These are phyloP conservation scores for Eucalyptus pumila DNA, from an alignment of 345 rosid genomes.

Conservation along the genomic window DNA sequence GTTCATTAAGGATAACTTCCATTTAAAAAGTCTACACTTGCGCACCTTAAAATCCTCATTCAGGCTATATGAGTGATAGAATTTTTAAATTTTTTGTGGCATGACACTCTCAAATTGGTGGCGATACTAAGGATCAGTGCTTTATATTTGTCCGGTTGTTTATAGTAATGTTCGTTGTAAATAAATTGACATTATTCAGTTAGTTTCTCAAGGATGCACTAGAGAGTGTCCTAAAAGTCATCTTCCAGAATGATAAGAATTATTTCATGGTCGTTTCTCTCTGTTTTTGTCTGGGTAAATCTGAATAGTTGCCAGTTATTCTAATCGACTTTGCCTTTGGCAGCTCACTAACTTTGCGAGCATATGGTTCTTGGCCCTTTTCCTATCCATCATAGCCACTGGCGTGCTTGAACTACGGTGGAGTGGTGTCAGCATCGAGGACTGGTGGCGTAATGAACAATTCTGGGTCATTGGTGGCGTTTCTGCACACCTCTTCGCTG, in stretches of 20 bases:
- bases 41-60: background rate
- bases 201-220: background rate
- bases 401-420: conserved; percentile 82
- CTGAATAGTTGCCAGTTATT: background rate
- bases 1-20: background rate
- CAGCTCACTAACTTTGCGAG: conserved; percentile 83
- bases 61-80: background rate
- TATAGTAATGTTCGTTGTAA: background rate
- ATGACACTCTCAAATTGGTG: background rate
- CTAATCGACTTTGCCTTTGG: background rate
- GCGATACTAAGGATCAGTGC: background rate
- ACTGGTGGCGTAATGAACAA: conserved; percentile 95
- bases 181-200: background rate
- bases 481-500: conserved; percentile 92
- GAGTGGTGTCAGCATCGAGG: conserved; percentile 84
- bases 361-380: conserved; percentile 83
- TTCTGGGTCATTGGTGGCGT: conserved; percentile 98
- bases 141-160: background rate
- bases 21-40: background rate
- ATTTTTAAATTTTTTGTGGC: background rate
- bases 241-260: background rate
- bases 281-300: background rate
- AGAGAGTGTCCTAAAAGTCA: background rate
- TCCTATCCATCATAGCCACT: conserved; percentile 80
- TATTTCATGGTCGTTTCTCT: background rate